Base-by-base conservation (phyloP, 305 asterid genomes). In the Coffea humblotiana region DNA sequence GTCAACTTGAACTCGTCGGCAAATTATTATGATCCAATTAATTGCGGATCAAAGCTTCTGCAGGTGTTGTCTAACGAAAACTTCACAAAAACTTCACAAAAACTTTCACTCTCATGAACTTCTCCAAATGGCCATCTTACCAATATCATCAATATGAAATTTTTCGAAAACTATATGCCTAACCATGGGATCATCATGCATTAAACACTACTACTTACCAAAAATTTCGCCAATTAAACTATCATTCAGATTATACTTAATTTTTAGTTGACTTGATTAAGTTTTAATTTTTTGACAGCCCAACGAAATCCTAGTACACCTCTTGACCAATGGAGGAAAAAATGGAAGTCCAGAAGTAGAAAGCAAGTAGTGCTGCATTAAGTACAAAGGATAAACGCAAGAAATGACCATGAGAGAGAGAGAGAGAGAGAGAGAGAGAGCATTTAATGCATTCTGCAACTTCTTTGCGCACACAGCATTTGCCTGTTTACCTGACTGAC, bases 401-500 rank as follows among this genome's bases (percentile, higher is more conserved):
- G 19, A 29, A 43, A 7, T 18, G 9, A 15, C 47, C 15, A 18
- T 0, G 61, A 64, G 64, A 45, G 71, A 65, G 77, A 79, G 45
- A 52, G 58, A 54, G 61, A 64, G 64, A 45, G 71, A 65, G 77
- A 79, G 45, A 52, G 58, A 54, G 56, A 27, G n/a, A 67, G 82
- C 85, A 82, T 72, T 82, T 76, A 82, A 66, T 52, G 79, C 85
- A 83, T 80, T 83, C 77, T 72, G 79, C 83, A 83, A 80, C 86
- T 83, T 76, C 78, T 37, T 77, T 9, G 86, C 54, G 32, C 49
- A 72, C 83, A 76, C 83, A 75, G 43, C 75, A 49, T 76, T 71
- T 76, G 75, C 66, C 78, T 76, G 61, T 37, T 68, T 82, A 16
- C 70, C 32, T 70, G 35, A 45, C 37, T 15, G 25, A 47, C 60